phyloP scores from a whole-genome alignment of 139 green algal species.

The Chlorella sp. region DNA sequence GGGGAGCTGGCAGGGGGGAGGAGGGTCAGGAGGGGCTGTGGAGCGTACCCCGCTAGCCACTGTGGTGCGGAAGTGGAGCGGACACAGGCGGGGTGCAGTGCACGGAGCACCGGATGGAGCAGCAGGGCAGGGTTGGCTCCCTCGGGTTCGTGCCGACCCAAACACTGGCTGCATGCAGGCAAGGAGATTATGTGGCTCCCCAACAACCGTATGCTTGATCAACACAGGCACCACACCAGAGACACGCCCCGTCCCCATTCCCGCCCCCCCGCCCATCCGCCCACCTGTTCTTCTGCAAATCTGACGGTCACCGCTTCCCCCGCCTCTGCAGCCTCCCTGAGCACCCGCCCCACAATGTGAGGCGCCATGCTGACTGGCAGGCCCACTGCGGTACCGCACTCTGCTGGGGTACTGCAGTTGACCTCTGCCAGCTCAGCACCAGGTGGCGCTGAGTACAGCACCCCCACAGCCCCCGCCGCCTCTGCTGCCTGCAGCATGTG shows the following conservation, averaged over 20 bases:
- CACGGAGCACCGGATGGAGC: not conserved
- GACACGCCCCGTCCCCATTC: no score
- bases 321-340: not conserved
- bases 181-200: no score
- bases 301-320: not conserved
- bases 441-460: slow-evolving; percentile 25
- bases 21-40: no score
- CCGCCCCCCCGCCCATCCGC: no score
- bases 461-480: slow-evolving; percentile 4
- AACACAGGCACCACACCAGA: no score
- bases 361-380: slow-evolving; percentile 42
- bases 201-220: no score
- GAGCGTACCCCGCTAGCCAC: no score
- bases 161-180: no score
- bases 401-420: slow-evolving; percentile 13
- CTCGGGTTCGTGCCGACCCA: no score
- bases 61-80: not conserved
- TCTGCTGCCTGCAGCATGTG: not conserved
- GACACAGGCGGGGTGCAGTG: not conserved
- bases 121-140: no score
- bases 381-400: slow-evolving; percentile 26
- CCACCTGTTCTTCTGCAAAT: slow-evolving; percentile 24
- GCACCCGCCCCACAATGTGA: not conserved
- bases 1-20: no score
- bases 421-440: slow-evolving; percentile 28